Evolutionary conservation across 352 stramenopile genomes (phyloP).

Genomic region (Globisporangium carolinianum): DNA sequence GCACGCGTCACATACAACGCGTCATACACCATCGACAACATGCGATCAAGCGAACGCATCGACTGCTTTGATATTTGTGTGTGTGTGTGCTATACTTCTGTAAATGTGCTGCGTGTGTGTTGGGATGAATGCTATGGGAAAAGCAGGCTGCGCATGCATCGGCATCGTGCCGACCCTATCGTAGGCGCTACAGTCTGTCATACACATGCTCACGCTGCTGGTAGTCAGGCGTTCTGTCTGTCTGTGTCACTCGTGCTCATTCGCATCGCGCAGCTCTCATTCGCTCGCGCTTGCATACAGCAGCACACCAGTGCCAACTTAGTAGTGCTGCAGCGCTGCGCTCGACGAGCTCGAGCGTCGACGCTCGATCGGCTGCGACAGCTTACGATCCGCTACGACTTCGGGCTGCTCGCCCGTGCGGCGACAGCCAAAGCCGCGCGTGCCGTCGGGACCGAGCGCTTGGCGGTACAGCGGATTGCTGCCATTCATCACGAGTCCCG

Average conservation of each 20-base stretch:
- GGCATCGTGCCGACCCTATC: no score
- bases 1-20: no score
- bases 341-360: constrained; percentile 71
- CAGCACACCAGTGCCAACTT: not conserved
- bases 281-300: not conserved
- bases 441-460: constrained; percentile 70
- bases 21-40: no score
- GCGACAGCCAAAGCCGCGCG: constrained; percentile 71
- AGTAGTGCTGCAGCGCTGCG: constrained; percentile 18
- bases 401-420: constrained; percentile 50
- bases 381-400: constrained; percentile 54
- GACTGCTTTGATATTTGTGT: no score
- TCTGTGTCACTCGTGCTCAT: not conserved
- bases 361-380: constrained; percentile 41
- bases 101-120: no score
- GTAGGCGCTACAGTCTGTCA: not conserved
- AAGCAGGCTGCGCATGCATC: not conserved
- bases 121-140: no score
- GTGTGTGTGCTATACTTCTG: no score
- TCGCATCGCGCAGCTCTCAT: not conserved
- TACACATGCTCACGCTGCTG: not conserved
- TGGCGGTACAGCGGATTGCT: constrained; percentile 66
- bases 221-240: not conserved
- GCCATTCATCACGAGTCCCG: constrained; percentile 32
- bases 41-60: no score